Evolutionary conservation across 2,329 filamentous ascomycete species (phyloP).

Genomic region (Alternaria consortialis): DNA sequence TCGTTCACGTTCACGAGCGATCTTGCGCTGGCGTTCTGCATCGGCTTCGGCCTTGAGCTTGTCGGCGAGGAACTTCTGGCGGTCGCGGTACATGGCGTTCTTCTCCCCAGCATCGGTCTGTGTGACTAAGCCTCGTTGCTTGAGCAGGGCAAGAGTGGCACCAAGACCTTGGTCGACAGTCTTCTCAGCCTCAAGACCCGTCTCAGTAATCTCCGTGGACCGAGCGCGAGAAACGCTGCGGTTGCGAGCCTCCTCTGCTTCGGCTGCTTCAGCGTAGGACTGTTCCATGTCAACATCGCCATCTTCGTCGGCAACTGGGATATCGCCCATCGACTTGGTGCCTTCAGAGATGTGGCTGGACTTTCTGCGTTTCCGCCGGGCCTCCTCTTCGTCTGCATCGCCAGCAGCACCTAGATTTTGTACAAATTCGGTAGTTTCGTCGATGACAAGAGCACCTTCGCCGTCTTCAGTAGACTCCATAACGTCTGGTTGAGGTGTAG

Average conservation of each 20-base stretch:
- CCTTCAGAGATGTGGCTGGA: slow-evolving; percentile 40
- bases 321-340: slow-evolving; percentile 33
- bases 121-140: slow-evolving; percentile 83
- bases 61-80: slow-evolving; percentile 80
- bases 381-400: slow-evolving; percentile 38
- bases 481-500: slow-evolving; percentile 55
- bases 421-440: slow-evolving; percentile 95
- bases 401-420: slow-evolving; percentile 72
- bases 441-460: slow-evolving; percentile 83
- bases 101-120: slow-evolving; percentile 68
- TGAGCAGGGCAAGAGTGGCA: slow-evolving; percentile 81
- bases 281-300: slow-evolving; percentile 64
- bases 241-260: slow-evolving; percentile 56
- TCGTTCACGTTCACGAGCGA: slow-evolving; percentile 89
- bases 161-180: slow-evolving; percentile 81
- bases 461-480: slow-evolving; percentile 68
- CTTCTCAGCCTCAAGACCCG: slow-evolving; percentile 85
- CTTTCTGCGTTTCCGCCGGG: slow-evolving; percentile 61
- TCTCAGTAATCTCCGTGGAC: slow-evolving; percentile 66
- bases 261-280: slow-evolving; percentile 62
- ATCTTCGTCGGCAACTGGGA: slow-evolving; percentile 57
- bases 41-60: slow-evolving; percentile 80
- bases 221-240: slow-evolving; percentile 45
- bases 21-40: slow-evolving; percentile 79
- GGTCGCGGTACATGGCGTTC: slow-evolving; percentile 73